Base-by-base conservation (phyloP, 352 stramenopile genomes). In the Pythium oligandrum region DNA sequence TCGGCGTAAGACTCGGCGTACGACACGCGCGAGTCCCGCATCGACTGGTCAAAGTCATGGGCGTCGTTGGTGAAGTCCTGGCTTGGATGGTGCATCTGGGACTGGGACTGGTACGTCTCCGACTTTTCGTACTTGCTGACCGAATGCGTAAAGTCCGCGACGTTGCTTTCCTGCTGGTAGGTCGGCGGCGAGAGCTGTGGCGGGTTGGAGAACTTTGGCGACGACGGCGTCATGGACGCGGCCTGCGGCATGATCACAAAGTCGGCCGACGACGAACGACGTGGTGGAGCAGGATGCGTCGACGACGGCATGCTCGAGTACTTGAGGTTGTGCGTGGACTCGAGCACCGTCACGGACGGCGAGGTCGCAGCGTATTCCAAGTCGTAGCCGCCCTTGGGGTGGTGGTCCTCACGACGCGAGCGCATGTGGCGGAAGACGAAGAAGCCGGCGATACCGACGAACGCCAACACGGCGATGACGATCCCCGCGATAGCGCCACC, bases 1-100 rank as follows among this genome's bases (percentile, higher is more conserved):
- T 81, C 79, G 36, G 64, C 73, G 61, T 78, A 87, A 5, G 70
- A 82, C 55, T 79, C 70, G 17, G 65, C 68, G 40, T 78, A 78
- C 46, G 73, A 86, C 26, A 65, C 65, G 11, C 63, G 47, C 26
- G 54, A 64, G 40, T 68, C 17, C 17, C 17, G 17, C 17, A 26
- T 26, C 17, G 17, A 26, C 17, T 26, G 17, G 17, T 26, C 17
- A 26, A 26, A 26, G 17, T 26, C 17, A 26, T 26, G 17, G 17
- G 17, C 17, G 17, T 26, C 17, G 17, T 26, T 26, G 17, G 17
- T 26, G 17, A 26, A 26, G 17, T 26, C 17, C 17, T 26, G 17
- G 17, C 17, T 26, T 26, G 17, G 17, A 26, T 26, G 17, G 17
- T 26, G 17, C 17, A 26, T 26, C 17, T 26, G 59, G 45, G 40